phyloP scores from a whole-genome alignment of 768 basidiomycete species.

The Termitomyces sp. region DNA sequence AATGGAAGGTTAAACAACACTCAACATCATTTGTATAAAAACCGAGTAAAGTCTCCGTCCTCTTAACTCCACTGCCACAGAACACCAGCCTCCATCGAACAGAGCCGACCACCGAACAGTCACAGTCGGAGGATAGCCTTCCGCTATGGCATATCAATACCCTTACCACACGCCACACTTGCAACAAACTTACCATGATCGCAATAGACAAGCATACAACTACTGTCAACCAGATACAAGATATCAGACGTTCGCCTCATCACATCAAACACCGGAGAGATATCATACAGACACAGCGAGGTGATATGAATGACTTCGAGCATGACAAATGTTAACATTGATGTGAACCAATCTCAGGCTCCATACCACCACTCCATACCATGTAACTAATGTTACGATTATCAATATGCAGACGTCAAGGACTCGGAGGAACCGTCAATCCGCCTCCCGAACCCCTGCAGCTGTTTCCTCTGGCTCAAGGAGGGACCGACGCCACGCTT shows the following conservation, averaged over 20 bases:
- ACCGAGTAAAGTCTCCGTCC: background rate
- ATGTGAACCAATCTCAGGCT: background rate
- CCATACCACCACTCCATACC: too few species aligned
- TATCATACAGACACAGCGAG: background rate
- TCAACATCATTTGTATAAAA: background rate
- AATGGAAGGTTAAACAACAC: background rate
- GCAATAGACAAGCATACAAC: background rate
- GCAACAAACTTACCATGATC: background rate
- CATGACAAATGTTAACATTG: background rate
- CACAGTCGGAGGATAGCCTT: background rate
- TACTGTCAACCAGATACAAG: background rate
- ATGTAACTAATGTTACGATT: background rate
- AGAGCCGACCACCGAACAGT: background rate
- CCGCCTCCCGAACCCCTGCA: background rate
- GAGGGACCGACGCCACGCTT: background rate
- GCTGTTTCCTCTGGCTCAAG: background rate
- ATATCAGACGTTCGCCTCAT: too few species aligned
- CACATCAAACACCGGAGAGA: background rate
- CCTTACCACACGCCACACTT: background rate
- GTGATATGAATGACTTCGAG: background rate
- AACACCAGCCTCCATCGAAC: background rate
- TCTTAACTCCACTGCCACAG: background rate
- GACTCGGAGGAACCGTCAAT: background rate
- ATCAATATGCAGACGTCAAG: background rate
- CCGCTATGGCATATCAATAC: background rate